Evolutionary conservation across 305 asterid genomes (phyloP).

Genomic region (Rubia peregrina): DNA sequence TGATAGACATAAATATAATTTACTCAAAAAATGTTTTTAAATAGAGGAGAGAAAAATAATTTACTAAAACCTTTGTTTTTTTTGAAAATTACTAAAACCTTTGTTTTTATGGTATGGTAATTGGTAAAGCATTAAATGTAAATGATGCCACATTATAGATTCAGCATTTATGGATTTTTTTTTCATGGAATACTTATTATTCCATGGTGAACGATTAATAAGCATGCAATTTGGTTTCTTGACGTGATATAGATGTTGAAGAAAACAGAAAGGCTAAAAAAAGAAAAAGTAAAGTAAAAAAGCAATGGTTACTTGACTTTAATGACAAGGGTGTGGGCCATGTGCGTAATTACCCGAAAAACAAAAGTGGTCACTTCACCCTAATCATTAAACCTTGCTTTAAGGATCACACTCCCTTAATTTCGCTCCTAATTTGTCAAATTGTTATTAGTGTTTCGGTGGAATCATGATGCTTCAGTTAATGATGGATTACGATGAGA

Average conservation of each 20-base stretch:
- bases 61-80: too few relatives aligned
- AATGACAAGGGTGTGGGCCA: constrained; percentile 7
- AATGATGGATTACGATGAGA: neutral
- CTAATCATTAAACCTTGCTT: constrained; percentile 5
- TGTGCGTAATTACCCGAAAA: neutral
- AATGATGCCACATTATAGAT: too few relatives aligned
- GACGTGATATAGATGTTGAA: neutral
- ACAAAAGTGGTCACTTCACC: neutral
- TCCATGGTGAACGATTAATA: neutral
- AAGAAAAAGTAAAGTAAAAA: neutral
- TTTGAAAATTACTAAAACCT: too few relatives aligned
- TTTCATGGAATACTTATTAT: neutral
- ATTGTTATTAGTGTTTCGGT: neutral
- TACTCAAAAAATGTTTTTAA: too few relatives aligned
- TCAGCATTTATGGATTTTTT: too few relatives aligned
- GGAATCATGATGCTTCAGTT: neutral
- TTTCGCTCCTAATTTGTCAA: neutral
- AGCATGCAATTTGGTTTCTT: neutral
- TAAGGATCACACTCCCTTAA: neutral
- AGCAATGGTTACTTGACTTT: constrained; percentile 11
- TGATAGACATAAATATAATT: too few relatives aligned
- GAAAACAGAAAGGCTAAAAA: neutral
- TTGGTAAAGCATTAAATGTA: too few relatives aligned
- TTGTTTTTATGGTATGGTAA: too few relatives aligned
- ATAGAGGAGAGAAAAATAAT: too few relatives aligned